phyloP scores from a whole-genome alignment of 2,329 filamentous ascomycete species.

The Ceratocystis colombiana region DNA sequence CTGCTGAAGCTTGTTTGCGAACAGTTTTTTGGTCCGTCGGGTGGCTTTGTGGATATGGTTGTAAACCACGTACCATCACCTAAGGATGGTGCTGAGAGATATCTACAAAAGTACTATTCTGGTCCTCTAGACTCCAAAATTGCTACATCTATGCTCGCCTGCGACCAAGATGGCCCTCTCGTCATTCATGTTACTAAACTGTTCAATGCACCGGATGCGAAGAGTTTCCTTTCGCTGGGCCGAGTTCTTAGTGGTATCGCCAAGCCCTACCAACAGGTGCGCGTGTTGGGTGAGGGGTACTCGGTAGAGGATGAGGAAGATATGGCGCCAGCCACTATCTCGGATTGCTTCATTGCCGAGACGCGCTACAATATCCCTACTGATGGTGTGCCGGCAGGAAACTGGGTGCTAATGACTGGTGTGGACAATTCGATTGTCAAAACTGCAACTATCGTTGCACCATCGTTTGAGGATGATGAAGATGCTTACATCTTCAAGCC shows the following conservation, averaged over 20 bases:
- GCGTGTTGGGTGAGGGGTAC: conserved; percentile 89
- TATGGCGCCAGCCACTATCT: conserved; percentile 78
- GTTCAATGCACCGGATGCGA: conserved; percentile 83
- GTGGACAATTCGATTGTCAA: conserved; percentile 98
- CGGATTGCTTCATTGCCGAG: conserved; percentile 80
- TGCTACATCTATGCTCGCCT: conserved; percentile 67
- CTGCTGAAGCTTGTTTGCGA: conserved; percentile 82
- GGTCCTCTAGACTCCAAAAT: conserved; percentile 76
- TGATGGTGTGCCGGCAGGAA: conserved; percentile 85
- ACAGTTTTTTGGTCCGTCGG: conserved; percentile 86
- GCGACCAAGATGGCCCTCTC: conserved; percentile 80
- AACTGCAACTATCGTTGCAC: conserved; percentile 78
- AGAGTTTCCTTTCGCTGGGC: conserved; percentile 79
- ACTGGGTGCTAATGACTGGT: conserved; percentile 81
- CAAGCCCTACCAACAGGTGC: conserved; percentile 67
- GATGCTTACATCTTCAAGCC: conserved; percentile 93
- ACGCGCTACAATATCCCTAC: conserved; percentile 87
- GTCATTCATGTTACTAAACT: conserved; percentile 91
- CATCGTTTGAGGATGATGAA: conserved; percentile 72
- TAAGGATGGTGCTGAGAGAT: conserved; percentile 61
- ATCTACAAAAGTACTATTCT: conserved; percentile 82
- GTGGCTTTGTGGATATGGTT: conserved; percentile 92
- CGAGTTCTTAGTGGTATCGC: conserved; percentile 88
- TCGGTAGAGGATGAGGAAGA: conserved; percentile 97
- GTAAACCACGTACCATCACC: conserved; percentile 83